These are phyloP conservation scores for Neostapfia colusana DNA, from an alignment of 176 grass and related monocot species.

Conservation along the genomic window DNA sequence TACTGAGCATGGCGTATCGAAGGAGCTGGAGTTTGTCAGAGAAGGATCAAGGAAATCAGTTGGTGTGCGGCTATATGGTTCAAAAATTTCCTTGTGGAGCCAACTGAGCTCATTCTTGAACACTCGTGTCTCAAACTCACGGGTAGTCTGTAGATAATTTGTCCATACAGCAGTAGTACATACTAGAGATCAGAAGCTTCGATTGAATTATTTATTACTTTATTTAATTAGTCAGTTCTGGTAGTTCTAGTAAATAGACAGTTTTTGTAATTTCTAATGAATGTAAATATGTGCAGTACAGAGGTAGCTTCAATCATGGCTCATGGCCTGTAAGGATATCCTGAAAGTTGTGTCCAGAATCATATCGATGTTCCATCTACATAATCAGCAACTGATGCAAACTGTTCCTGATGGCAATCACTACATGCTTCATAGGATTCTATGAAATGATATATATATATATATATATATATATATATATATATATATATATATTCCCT, in stretches of 20 bases:
- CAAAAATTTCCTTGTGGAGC: slow-evolving; percentile 64
- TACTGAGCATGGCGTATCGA: slow-evolving; percentile 45
- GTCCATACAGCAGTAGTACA: background rate
- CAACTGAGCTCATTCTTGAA: slow-evolving; percentile 62
- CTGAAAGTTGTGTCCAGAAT: background rate
- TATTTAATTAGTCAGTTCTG: slow-evolving; percentile 27
- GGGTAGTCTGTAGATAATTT: slow-evolving; percentile 51
- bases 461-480: too few relatives aligned
- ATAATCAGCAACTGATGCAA: background rate
- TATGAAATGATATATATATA: too few relatives aligned
- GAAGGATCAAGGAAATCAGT: slow-evolving; percentile 77
- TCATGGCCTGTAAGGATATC: background rate
- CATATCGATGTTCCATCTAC: background rate
- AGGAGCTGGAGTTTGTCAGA: slow-evolving; percentile 77
- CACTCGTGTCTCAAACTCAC: slow-evolving; percentile 39
- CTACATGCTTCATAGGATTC: background rate
- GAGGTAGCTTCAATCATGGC: background rate
- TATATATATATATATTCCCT: too few relatives aligned
- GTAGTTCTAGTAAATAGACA: slow-evolving; percentile 29
- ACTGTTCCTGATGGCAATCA: background rate
- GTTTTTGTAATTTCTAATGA: background rate
- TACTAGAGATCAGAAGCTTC: slow-evolving; percentile 31
- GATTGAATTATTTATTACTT: slow-evolving; percentile 52
- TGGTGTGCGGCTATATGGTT: slow-evolving; percentile 67
- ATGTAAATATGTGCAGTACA: slow-evolving; percentile 44